These are phyloP conservation scores for Boletus mariae DNA, from an alignment of 1,284 basidiomycete genomes.

Conservation along the genomic window DNA sequence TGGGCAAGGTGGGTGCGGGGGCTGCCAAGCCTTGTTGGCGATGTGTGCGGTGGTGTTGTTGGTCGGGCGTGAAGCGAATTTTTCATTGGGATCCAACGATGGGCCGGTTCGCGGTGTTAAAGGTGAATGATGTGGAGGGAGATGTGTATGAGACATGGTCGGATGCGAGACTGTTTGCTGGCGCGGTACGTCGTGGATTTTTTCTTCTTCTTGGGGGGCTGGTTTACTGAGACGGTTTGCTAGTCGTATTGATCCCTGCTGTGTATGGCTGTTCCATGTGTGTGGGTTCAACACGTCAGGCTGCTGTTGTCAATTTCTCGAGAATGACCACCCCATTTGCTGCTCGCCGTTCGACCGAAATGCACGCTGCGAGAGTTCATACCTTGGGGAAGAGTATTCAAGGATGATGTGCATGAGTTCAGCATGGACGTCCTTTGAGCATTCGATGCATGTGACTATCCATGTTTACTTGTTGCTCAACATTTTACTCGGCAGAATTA, in stretches of 20 bases:
- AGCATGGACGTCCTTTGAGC: no score
- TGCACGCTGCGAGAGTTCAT: neutral
- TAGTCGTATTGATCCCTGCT: conserved; percentile 3
- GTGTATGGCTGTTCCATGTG: no score
- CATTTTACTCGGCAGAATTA: no score
- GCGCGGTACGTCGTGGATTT: conserved; percentile 33
- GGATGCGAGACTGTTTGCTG: conserved; percentile 38
- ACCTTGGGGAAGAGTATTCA: no score
- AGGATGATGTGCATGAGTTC: no score
- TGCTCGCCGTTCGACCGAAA: neutral
- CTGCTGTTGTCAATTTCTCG: neutral
- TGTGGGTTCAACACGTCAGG: no score
- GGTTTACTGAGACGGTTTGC: neutral
- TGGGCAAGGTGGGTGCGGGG: neutral
- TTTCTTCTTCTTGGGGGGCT: neutral
- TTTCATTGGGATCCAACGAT: conserved; percentile 48
- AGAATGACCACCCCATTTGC: neutral
- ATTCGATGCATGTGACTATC: no score
- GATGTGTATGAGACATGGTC: neutral
- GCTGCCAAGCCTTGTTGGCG: conserved; percentile 9
- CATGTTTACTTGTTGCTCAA: no score
- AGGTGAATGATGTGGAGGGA: conserved; percentile 38
- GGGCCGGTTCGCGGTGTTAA: conserved; percentile 44
- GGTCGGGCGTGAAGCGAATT: conserved; percentile 56
- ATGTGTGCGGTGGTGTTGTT: conserved; percentile 29